Evolutionary conservation across 768 basidiomycete species (phyloP).

Genomic region (Megacollybia marginata): DNA sequence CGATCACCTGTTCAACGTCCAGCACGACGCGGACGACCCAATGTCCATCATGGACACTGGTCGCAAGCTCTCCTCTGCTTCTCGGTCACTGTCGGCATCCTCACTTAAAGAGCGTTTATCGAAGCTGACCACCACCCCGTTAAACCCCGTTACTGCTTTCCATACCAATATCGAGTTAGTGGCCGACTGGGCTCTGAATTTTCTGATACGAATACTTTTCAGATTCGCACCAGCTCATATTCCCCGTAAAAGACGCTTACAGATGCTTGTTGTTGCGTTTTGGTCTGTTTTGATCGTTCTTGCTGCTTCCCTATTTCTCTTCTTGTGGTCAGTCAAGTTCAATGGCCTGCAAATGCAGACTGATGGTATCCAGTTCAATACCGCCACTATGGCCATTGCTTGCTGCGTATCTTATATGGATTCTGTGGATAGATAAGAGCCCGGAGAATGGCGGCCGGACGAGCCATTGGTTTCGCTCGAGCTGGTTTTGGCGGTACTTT

Average conservation of each 20-base stretch:
- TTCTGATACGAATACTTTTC: conserved; percentile 1
- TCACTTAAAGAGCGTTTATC: conserved; percentile 57
- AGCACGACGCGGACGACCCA: too few species aligned
- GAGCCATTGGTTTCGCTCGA: conserved; percentile 65
- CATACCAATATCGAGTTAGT: conserved; percentile 73
- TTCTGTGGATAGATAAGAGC: conserved; percentile 63
- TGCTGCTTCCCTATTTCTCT: conserved; percentile 57
- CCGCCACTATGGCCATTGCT: conserved; percentile 87
- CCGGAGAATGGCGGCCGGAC: conserved; percentile 69
- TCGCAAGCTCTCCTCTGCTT: conserved; percentile 26
- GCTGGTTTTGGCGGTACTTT: conserved; percentile 80
- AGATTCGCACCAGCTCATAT: conserved; percentile 86
- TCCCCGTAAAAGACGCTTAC: conserved; percentile 77
- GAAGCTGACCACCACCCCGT: conserved; percentile 49
- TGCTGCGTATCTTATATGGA: conserved; percentile 73
- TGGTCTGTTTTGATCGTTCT: conserved; percentile 83
- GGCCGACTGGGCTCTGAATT: background rate
- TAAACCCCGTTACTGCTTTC: conserved; percentile 52
- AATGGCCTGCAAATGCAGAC: background rate
- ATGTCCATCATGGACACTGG: conserved; percentile 12
- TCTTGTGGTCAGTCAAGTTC: conserved; percentile 62
- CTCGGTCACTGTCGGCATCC: conserved; percentile 50
- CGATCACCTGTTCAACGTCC: too few species aligned
- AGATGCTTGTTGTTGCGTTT: conserved; percentile 81
- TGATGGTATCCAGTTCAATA: conserved; percentile 52